Conservation (phyloP, 345 rosid genomes). For the Hypericum perforatum region DNA sequence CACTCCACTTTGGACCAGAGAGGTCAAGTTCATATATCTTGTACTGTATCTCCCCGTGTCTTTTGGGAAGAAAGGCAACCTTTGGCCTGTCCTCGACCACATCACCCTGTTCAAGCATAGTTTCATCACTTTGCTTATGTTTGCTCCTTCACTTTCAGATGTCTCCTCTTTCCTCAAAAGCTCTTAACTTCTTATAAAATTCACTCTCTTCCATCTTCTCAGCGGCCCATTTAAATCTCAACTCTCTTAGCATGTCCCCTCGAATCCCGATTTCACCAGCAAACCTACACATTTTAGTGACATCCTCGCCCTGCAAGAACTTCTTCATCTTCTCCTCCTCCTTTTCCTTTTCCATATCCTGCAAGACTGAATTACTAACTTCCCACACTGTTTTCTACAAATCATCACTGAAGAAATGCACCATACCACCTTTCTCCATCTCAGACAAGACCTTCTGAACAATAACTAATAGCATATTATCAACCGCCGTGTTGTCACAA, state of each 20-base stretch:
- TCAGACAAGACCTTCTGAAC: constrained; percentile 59
- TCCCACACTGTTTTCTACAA: constrained; percentile 78
- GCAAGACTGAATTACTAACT: constrained; percentile 65
- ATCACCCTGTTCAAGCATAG: constrained; percentile 15
- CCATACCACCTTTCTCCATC: constrained; percentile 43
- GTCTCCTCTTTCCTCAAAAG: constrained; percentile 30
- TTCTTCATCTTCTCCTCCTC: constrained; percentile 76
- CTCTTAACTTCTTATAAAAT: constrained; percentile 47
- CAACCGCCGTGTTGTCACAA: constrained; percentile 44
- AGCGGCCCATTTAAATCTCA: constrained; percentile 78
- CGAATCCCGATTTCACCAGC: constrained; percentile 83
- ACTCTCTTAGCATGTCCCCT: constrained; percentile 82
- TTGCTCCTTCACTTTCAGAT: constrained; percentile 21
- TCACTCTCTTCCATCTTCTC: constrained; percentile 86
- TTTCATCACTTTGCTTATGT: constrained; percentile 21
- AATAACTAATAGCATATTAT: constrained; percentile 68
- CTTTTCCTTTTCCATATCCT: constrained; percentile 74
- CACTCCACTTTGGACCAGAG: constrained; percentile 69
- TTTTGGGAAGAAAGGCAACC: constrained; percentile 57
- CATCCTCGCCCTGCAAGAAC: constrained; percentile 59
- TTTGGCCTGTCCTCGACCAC: constrained; percentile 26
- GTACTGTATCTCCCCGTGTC: constrained; percentile 73
- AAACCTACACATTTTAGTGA: constrained; percentile 78
- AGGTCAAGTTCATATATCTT: constrained; percentile 92
- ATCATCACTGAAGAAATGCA: constrained; percentile 42